phyloP scores from a whole-genome alignment of 306 rosid genomes.

The Vachellia collinsii region DNA sequence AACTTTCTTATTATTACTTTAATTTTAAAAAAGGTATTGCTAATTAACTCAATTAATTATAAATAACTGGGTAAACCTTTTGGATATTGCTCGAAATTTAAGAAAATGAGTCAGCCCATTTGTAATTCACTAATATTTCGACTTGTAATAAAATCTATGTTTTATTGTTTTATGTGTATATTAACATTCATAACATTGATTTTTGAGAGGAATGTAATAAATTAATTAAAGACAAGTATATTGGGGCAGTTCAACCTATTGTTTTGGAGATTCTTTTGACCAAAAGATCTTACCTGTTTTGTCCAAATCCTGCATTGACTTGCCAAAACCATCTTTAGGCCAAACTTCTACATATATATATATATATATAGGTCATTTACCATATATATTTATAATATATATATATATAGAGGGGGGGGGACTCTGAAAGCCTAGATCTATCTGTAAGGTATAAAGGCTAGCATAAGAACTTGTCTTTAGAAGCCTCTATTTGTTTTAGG shows the following conservation, averaged over 20 bases:
- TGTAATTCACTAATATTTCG: neutral
- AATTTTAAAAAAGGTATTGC: neutral
- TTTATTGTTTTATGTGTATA: neutral
- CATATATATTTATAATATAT: neutral
- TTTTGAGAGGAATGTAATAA: neutral
- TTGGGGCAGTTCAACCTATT: slow-evolving; percentile 2
- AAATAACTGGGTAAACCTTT: neutral
- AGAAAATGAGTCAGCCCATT: neutral
- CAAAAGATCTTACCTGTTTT: neutral
- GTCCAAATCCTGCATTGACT: neutral
- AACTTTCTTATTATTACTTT: neutral
- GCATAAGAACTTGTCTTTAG: neutral
- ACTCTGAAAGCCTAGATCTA: neutral
- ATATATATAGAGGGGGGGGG: no score
- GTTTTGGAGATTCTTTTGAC: neutral
- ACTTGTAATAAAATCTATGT: neutral
- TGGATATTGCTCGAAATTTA: neutral
- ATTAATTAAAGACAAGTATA: neutral
- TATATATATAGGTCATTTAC: neutral
- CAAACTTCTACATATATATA: neutral
- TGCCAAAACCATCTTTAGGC: neutral
- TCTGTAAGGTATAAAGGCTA: neutral
- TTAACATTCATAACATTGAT: neutral
- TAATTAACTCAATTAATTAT: neutral
- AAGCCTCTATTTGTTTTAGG: neutral